phyloP scores from a whole-genome alignment of 495 filamentous ascomycete genomes.

The Extremus antarcticus region DNA sequence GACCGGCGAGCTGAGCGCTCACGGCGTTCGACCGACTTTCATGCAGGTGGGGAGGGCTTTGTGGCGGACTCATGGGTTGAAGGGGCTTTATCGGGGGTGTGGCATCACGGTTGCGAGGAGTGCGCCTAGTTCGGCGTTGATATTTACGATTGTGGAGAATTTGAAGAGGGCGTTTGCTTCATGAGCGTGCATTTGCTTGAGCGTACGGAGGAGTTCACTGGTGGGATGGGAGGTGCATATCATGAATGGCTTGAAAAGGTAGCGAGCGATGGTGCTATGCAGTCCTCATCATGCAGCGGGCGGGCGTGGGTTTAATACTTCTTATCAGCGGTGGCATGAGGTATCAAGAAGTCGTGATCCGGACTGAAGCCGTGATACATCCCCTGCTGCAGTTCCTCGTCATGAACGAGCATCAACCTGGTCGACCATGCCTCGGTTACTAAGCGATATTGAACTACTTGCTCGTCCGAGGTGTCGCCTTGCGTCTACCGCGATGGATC shows the following conservation, averaged over 20 bases:
- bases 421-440: neutral
- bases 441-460: neutral
- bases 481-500: too few relatives aligned
- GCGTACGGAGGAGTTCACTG: neutral
- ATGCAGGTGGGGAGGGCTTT: constrained; percentile 53
- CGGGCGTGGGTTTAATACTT: too few relatives aligned
- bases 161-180: constrained; percentile 11
- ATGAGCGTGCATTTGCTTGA: neutral
- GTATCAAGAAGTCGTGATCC: too few relatives aligned
- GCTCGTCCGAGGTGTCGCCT: too few relatives aligned
- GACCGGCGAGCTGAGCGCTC: constrained; percentile 56
- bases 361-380: too few relatives aligned
- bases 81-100: constrained; percentile 83
- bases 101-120: constrained; percentile 82
- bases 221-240: neutral
- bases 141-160: constrained; percentile 81
- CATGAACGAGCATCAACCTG: too few relatives aligned
- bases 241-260: neutral
- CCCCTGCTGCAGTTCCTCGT: too few relatives aligned
- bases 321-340: too few relatives aligned
- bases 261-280: neutral
- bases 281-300: too few relatives aligned
- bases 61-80: constrained; percentile 71
- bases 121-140: constrained; percentile 91
- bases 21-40: constrained; percentile 46